Conservation (phyloP, 352 stramenopile species). For the Phytopythium boreale region DNA sequence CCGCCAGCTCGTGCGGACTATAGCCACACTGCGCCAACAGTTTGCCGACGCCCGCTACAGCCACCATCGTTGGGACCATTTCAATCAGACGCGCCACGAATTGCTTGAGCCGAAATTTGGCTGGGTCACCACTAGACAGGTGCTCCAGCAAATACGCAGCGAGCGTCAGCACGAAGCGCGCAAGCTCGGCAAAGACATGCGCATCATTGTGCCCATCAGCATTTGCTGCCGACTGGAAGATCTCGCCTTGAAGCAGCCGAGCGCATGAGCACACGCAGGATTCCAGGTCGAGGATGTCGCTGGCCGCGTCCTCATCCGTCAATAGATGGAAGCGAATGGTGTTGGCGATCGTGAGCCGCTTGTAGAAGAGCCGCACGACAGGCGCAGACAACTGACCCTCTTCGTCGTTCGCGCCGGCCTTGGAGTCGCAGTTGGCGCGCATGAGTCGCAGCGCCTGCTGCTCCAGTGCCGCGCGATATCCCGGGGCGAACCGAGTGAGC, state of each 20-base stretch:
- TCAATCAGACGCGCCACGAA: constrained; percentile 25
- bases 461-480: constrained; percentile 39
- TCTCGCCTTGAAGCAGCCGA: constrained; percentile 49
- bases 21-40: constrained; percentile 11
- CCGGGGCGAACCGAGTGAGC: constrained; percentile 24
- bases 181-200: constrained; percentile 29
- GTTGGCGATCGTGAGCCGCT: constrained; percentile 49
- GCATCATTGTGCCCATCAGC: constrained; percentile 1
- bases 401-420: constrained; percentile 13
- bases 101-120: constrained; percentile 24
- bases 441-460: constrained; percentile 46
- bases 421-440: constrained; percentile 23
- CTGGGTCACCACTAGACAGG: constrained; percentile 8
- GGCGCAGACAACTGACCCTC: constrained; percentile 19
- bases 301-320: constrained; percentile 10
- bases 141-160: constrained; percentile 28
- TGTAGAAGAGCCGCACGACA: constrained; percentile 46
- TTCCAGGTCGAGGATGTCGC: constrained; percentile 24
- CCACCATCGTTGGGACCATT: background rate
- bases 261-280: constrained; percentile 34
- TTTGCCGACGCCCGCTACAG: constrained; percentile 1
- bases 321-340: constrained; percentile 27
- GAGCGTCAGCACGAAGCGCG: constrained; percentile 29
- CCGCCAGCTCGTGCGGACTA: background rate
- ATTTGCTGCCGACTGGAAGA: constrained; percentile 29